Conservation (phyloP, 2,329 filamentous ascomycete species). For the Fusarium solani-melongenae region DNA sequence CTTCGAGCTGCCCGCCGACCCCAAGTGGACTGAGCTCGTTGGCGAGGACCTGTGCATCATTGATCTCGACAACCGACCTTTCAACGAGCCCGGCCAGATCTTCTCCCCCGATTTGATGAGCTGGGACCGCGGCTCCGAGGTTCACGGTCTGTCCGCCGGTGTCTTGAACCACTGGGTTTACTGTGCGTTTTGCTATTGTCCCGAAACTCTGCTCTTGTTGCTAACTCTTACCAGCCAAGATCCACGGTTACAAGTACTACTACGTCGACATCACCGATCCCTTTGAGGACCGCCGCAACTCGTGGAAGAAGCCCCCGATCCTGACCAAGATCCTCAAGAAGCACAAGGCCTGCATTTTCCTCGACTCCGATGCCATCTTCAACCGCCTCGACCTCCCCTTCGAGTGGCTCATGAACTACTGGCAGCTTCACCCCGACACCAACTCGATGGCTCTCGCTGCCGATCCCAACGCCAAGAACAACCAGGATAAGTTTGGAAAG, state of each 20-base stretch:
- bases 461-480: constrained; percentile 52
- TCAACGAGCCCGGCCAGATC: constrained; percentile 49
- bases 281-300: constrained; percentile 55
- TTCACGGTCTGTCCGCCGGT: constrained; percentile 54
- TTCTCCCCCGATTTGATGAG: constrained; percentile 50
- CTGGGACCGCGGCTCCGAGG: constrained; percentile 47
- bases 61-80: constrained; percentile 57
- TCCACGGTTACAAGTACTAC: constrained; percentile 61
- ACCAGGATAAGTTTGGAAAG: constrained; percentile 54
- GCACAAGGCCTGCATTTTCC: constrained; percentile 56
- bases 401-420: constrained; percentile 61
- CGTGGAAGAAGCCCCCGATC: constrained; percentile 59
- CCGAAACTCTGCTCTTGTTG: neutral
- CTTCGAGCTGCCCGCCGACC: constrained; percentile 43
- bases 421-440: constrained; percentile 52
- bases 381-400: constrained; percentile 56
- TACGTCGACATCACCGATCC: constrained; percentile 52
- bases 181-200: constrained; percentile 38
- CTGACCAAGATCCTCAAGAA: constrained; percentile 56
- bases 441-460: constrained; percentile 56
- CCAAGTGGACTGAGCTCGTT: constrained; percentile 48
- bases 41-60: constrained; percentile 57
- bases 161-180: constrained; percentile 59
- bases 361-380: constrained; percentile 60
- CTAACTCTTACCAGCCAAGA: constrained; percentile 50